A percentile compares a stretch with the other conserved stretches of the same genome.
phyloP scores from a whole-genome alignment of 2,329 filamentous ascomycete species.

The Phaeosphaeriaceae sp. region DNA sequence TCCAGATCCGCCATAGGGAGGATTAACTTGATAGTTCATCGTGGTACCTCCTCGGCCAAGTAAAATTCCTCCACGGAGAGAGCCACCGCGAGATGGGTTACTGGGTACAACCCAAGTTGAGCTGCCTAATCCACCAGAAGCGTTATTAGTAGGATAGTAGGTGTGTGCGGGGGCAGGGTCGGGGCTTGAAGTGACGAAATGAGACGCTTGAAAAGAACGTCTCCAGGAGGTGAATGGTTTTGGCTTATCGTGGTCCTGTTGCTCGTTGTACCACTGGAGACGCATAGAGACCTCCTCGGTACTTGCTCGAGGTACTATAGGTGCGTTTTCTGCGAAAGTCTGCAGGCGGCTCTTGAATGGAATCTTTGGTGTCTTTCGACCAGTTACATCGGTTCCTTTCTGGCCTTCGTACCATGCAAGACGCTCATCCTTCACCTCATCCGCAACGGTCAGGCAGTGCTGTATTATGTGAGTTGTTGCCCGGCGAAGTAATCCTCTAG shows the following conservation, averaged over 20 bases:
- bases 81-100: no score
- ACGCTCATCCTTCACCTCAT: not conserved
- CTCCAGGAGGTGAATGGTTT: not conserved
- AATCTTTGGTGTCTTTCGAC: not conserved
- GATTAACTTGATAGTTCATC: no score
- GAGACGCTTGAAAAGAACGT: not conserved
- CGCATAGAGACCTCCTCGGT: not conserved
- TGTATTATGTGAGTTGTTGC: conserved; percentile 6
- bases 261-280: not conserved
- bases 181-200: no score
- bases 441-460: conserved; percentile 4
- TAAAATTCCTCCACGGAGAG: no score
- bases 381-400: not conserved
- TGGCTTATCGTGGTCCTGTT: not conserved
- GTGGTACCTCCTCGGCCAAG: no score
- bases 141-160: no score
- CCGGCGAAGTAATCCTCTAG: not conserved
- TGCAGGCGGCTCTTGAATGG: not conserved
- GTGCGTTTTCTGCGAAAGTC: not conserved
- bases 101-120: no score
- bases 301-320: not conserved
- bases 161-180: no score
- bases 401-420: conserved; percentile 5
- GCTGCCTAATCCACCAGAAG: no score
- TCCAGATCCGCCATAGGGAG: no score